Conservation (phyloP, 805 yeast genomes). For the Kodamaea jinghongensis region DNA sequence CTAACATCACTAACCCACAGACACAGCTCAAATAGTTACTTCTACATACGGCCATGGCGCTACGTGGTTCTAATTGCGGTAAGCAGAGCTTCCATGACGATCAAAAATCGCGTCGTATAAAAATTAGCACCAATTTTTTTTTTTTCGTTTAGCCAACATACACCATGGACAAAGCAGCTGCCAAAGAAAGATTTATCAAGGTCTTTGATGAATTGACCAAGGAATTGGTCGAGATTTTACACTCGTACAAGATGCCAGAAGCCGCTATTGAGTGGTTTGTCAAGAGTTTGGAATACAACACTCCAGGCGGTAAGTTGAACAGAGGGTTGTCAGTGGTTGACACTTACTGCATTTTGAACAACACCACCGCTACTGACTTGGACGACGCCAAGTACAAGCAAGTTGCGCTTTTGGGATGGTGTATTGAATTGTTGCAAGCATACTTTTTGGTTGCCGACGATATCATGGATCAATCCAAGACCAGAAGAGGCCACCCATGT, state of each 20-base stretch:
- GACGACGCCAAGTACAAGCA: slow-evolving; percentile 69
- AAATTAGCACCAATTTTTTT: neutral
- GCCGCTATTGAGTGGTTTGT: slow-evolving; percentile 87
- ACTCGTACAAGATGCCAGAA: slow-evolving; percentile 72
- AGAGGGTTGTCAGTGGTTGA: slow-evolving; percentile 95
- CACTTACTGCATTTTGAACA: slow-evolving; percentile 79
- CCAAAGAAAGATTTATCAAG: slow-evolving; percentile 56
- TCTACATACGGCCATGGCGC: too few species aligned
- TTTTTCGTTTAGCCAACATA: slow-evolving; percentile 1
- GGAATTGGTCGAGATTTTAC: slow-evolving; percentile 64
- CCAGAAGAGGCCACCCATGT: slow-evolving; percentile 98
- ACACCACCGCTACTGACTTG: slow-evolving; percentile 56
- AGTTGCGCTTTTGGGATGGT: slow-evolving; percentile 92
- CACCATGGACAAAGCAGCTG: slow-evolving; percentile 20
- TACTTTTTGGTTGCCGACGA: slow-evolving; percentile 97
- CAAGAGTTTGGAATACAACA: slow-evolving; percentile 72
- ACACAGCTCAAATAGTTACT: too few species aligned
- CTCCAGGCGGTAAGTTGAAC: slow-evolving; percentile 95
- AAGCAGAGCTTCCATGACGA: too few species aligned
- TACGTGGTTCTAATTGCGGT: too few species aligned
- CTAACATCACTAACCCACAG: too few species aligned
- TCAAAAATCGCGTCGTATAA: slow-evolving; percentile 1
- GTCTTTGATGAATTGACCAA: slow-evolving; percentile 76
- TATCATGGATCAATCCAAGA: slow-evolving; percentile 95
- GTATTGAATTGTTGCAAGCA: slow-evolving; percentile 91